Conservation (phyloP, 192 early-diverging fungal genomes). For the Coemansia sp. region DNA sequence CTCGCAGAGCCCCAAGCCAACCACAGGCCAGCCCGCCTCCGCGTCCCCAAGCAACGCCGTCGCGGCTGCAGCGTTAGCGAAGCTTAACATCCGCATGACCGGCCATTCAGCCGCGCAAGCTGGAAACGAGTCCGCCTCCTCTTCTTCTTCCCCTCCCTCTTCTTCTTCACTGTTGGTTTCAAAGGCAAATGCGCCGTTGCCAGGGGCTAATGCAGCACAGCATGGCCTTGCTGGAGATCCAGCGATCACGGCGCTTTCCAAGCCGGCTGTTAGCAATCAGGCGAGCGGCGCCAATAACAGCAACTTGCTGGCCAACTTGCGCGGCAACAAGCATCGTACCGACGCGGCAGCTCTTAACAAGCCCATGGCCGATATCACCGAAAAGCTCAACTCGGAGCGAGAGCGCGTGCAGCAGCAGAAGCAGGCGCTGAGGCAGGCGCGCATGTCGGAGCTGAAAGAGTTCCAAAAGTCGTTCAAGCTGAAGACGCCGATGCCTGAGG, state of each 20-base stretch:
- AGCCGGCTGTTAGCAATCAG: conserved; percentile 9
- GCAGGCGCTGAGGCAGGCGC: conserved; percentile 67
- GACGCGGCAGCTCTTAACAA: conserved; percentile 53
- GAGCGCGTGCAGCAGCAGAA: conserved; percentile 72
- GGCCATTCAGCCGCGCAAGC: conserved; percentile 21
- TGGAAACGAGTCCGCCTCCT: background rate
- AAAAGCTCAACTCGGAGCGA: conserved; percentile 69
- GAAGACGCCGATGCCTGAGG: conserved; percentile 75
- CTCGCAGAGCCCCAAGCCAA: background rate
- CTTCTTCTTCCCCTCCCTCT: background rate
- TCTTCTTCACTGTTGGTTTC: background rate
- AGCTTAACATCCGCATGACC: conserved; percentile 52
- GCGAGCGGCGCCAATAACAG: conserved; percentile 13
- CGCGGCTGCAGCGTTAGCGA: conserved; percentile 40
- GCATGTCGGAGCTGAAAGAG: conserved; percentile 73
- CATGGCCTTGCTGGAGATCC: conserved; percentile 26
- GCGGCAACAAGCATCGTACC: conserved; percentile 51
- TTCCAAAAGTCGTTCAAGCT: conserved; percentile 81
- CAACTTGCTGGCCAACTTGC: conserved; percentile 45
- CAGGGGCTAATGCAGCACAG: conserved; percentile 1
- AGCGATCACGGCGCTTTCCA: conserved; percentile 34
- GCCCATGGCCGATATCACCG: conserved; percentile 57
- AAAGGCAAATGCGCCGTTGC: background rate
- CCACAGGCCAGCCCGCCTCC: background rate
- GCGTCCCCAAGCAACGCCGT: conserved; percentile 24